Conservation (phyloP, 2,329 filamentous ascomycete species). For the Phyllosticta citribraziliensis region DNA sequence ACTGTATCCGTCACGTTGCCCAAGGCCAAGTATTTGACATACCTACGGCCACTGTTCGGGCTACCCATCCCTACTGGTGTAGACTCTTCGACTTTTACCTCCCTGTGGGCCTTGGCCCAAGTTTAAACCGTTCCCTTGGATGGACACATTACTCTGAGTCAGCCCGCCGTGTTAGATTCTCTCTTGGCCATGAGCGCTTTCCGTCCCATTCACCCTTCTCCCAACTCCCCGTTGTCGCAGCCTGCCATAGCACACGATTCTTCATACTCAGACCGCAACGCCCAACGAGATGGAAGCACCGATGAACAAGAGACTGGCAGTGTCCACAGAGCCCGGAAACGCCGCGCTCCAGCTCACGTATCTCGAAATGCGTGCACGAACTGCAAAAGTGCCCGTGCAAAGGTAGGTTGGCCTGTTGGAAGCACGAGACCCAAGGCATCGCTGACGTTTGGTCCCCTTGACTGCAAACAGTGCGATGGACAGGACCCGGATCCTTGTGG, state of each 20-base stretch:
- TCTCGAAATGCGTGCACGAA: slow-evolving; percentile 21
- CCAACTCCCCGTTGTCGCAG: slow-evolving; percentile 5
- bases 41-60: not conserved
- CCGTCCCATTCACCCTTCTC: slow-evolving; percentile 13
- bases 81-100: not conserved
- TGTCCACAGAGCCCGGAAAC: slow-evolving; percentile 8
- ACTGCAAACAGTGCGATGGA: slow-evolving; percentile 19
- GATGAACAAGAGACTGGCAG: not conserved
- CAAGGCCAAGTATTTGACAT: not conserved
- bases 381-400: slow-evolving; percentile 21
- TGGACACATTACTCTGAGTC: not conserved
- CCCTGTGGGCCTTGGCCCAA: not conserved
- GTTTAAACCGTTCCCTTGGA: not conserved
- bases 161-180: not conserved
- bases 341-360: slow-evolving; percentile 16
- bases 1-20: not conserved
- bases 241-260: not conserved
- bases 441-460: not conserved
- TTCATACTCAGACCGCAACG: not conserved
- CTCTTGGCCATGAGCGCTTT: slow-evolving; percentile 12
- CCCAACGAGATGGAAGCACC: slow-evolving; percentile 4
- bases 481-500: slow-evolving; percentile 15
- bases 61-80: not conserved
- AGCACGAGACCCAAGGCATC: not conserved
- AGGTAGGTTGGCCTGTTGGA: slow-evolving; percentile 13